Evolutionary conservation across 2,329 filamentous ascomycete species (phyloP).

Genomic region (Bertia moriformis): DNA sequence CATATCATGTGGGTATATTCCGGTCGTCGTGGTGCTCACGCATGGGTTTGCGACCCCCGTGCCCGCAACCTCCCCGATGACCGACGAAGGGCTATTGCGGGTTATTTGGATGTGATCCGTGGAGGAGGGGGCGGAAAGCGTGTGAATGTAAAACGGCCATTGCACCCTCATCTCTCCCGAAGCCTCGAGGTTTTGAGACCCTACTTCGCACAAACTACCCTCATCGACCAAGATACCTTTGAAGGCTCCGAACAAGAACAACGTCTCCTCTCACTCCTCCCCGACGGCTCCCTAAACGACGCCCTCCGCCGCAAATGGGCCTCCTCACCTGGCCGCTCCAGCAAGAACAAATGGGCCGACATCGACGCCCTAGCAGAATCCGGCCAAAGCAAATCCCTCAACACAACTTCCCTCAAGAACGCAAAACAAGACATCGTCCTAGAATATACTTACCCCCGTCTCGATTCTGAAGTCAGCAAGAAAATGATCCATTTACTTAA

Average conservation of each 20-base stretch:
- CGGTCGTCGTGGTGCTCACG: conserved; percentile 87
- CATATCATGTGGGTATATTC: conserved; percentile 99
- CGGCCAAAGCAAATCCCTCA: conserved; percentile 58
- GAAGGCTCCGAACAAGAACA: conserved; percentile 53
- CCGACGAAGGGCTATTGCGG: conserved; percentile 69
- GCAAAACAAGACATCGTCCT: conserved; percentile 92
- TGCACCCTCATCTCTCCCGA: conserved; percentile 79
- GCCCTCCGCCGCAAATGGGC: conserved; percentile 84
- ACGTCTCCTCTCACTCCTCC: conserved; percentile 70
- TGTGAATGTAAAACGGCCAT: conserved; percentile 67
- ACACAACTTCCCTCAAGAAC: conserved; percentile 60
- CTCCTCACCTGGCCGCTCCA: conserved; percentile 62
- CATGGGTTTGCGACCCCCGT: conserved; percentile 89
- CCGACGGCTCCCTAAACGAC: conserved; percentile 63
- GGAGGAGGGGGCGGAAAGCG: conserved; percentile 80
- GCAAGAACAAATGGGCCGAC: conserved; percentile 78
- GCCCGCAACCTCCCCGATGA: conserved; percentile 75
- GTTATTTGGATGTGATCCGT: conserved; percentile 79
- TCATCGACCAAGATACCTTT: conserved; percentile 80
- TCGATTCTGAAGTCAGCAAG: conserved; percentile 94
- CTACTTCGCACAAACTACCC: conserved; percentile 72
- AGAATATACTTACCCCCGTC: conserved; percentile 92
- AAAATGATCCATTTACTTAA: conserved; percentile 97
- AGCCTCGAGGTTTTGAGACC: conserved; percentile 73
- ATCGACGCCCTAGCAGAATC: conserved; percentile 76